phyloP scores from a whole-genome alignment of 306 rosid species.

The Lagenaria siceraria region DNA sequence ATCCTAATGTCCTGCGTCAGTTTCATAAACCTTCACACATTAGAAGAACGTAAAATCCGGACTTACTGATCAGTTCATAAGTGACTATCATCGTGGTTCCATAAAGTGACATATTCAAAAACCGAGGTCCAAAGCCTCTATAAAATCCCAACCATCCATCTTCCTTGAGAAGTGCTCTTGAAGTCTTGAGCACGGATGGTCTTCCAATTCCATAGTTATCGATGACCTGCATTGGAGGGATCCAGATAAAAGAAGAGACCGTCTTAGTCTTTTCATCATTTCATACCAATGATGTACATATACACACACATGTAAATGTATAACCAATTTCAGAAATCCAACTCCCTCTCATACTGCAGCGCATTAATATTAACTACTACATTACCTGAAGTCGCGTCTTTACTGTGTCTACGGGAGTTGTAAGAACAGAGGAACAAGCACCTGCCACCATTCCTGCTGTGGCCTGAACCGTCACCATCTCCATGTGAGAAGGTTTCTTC shows the following conservation, averaged over 20 bases:
- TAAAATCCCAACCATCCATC: conserved; percentile 95
- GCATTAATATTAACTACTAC: not conserved
- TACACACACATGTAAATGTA: not conserved
- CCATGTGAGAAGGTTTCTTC: conserved; percentile 61
- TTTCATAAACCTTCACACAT: not conserved
- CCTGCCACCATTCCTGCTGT: conserved; percentile 80
- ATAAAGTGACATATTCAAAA: conserved; percentile 74
- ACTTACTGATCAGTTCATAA: conserved; percentile 78
- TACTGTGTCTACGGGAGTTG: conserved; percentile 79
- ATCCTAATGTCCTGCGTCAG: not conserved
- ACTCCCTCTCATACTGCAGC: not conserved
- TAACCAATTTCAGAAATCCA: not conserved
- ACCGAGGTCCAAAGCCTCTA: conserved; percentile 80
- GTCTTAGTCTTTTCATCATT: not conserved
- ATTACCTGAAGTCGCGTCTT: conserved; percentile 86
- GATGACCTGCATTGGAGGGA: conserved; percentile 38
- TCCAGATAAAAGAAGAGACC: not conserved
- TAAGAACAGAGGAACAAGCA: conserved; percentile 66
- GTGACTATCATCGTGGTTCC: conserved; percentile 89
- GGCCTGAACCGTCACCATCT: conserved; percentile 72
- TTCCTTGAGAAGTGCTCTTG: conserved; percentile 50
- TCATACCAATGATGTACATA: not conserved
- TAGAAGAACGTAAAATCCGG: not conserved
- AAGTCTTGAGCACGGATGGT: conserved; percentile 67
- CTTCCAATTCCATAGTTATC: conserved; percentile 65